These are phyloP conservation scores for Taiozyma onychis DNA, from an alignment of 1,139 yeast genomes.

Conservation along the genomic window DNA sequence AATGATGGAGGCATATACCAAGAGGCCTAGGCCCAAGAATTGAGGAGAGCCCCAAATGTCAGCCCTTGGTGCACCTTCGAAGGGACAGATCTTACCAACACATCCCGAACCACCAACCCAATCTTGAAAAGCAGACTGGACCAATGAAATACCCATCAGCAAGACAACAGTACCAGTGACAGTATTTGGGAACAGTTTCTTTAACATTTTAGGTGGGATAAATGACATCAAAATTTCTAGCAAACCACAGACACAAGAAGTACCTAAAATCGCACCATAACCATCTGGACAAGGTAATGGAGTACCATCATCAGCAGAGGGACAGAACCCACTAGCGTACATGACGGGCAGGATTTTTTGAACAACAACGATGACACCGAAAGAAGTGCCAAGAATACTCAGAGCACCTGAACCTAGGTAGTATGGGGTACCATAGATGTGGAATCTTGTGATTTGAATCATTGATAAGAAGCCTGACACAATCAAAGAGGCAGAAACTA, in stretches of 20 bases:
- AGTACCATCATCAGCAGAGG: constrained; percentile 48
- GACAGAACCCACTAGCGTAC: constrained; percentile 71
- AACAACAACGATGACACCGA: constrained; percentile 80
- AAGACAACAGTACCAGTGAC: constrained; percentile 92
- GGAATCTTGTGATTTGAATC: constrained; percentile 77
- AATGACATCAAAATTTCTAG: constrained; percentile 69
- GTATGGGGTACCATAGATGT: constrained; percentile 62
- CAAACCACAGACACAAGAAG: constrained; percentile 68
- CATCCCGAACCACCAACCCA: constrained; percentile 88
- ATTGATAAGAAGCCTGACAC: constrained; percentile 67
- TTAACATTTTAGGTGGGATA: constrained; percentile 64
- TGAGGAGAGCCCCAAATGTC: constrained; percentile 82
- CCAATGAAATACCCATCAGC: constrained; percentile 67
- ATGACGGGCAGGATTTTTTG: constrained; percentile 70
- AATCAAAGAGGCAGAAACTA: constrained; percentile 73
- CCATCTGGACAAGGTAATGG: constrained; percentile 79
- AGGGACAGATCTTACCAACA: constrained; percentile 43
- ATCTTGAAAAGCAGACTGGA: constrained; percentile 71
- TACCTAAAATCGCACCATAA: constrained; percentile 76
- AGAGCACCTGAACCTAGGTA: constrained; percentile 82
- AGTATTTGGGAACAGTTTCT: constrained; percentile 74
- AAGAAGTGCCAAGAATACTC: constrained; percentile 85
- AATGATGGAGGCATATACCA: constrained; percentile 69
- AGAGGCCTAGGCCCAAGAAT: constrained; percentile 80
- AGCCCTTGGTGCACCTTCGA: constrained; percentile 40